Base-by-base conservation (phyloP, 2,329 filamentous ascomycete species). In the Diaporthe longicolla region DNA sequence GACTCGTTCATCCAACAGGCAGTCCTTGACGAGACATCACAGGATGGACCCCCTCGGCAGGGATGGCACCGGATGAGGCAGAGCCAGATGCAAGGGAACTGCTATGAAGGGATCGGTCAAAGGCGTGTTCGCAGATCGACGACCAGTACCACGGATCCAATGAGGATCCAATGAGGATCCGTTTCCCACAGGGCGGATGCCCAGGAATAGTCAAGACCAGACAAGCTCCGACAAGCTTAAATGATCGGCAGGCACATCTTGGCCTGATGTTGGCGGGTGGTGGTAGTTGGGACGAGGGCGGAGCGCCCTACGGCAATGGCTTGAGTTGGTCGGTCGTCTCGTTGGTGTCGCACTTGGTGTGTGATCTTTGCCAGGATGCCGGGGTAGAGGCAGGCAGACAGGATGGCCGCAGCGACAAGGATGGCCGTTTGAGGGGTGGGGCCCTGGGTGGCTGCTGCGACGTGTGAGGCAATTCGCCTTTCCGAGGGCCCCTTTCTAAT, bases 271-370 rank as follows among this genome's bases (percentile, higher is more conserved):
- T 40, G 48, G 63, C 63, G 63, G 63, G 32, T 9, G n/a, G 17
- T 26, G 45, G 29, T 26, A 21, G 63, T 54, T 68, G 29, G 63
- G 63, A 68, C 63, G 48, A 68, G 48, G 61, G 61, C 29, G 61
- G 61, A 45, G 61, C 26, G 43, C 40, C 26, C 40, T 35, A 21
- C 11, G 29, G 61, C 43, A 32, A 35, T 68, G 45, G 45, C 21
- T 35, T 54, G 45, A 54, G 63, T 40, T 68, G 63, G 63, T 24
- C 32, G 63, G n/a, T 54, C 63, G 63, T 68, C 63, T 68, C 63
- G 32, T 17, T 45, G 52, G n/a, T 74, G 73, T 72, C 50, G 65
- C 73, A 74, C 59, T 72, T 74, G 43, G 37, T 74, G 73, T 72
- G 24, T 74, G 73, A 74, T 74, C 69, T 74, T 21, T 26, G 59